Evolutionary conservation across 2,329 filamentous ascomycete genomes (phyloP).

Genomic region (Macrophomina tecta): DNA sequence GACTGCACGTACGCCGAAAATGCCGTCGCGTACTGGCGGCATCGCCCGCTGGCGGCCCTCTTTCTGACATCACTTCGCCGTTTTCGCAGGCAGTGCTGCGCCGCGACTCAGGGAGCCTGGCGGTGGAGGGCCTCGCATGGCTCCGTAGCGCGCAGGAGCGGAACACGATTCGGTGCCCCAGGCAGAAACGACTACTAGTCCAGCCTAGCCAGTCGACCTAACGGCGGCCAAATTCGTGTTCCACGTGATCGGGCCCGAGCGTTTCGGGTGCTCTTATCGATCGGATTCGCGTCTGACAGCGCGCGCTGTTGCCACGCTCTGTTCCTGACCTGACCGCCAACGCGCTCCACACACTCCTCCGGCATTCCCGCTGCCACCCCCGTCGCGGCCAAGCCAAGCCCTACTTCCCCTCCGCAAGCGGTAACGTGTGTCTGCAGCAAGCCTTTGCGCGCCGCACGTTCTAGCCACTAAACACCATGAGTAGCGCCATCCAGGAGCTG

Average conservation of each 20-base stretch:
- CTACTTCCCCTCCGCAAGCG: slow-evolving; percentile 15
- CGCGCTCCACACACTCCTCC: slow-evolving; percentile 17
- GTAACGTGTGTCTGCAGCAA: slow-evolving; percentile 27
- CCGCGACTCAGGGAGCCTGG: slow-evolving; percentile 8
- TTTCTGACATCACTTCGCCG: slow-evolving; percentile 19
- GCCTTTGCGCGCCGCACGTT: slow-evolving; percentile 18
- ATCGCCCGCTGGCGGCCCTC: slow-evolving; percentile 1
- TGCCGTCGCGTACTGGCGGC: not conserved
- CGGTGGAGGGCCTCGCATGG: slow-evolving; percentile 1
- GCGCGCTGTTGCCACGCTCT: slow-evolving; percentile 10
- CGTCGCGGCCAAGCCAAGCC: slow-evolving; percentile 13
- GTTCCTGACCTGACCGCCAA: slow-evolving; percentile 21
- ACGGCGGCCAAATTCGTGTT: not conserved
- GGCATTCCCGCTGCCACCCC: slow-evolving; percentile 11
- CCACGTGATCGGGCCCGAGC: slow-evolving; percentile 2
- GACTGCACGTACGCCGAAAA: slow-evolving; percentile 1
- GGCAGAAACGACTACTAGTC: not conserved
- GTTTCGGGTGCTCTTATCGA: slow-evolving; percentile 18
- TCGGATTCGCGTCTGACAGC: slow-evolving; percentile 17
- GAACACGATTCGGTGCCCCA: not conserved
- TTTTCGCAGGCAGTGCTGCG: not conserved
- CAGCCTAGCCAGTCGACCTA: not conserved
- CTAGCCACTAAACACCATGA: slow-evolving; percentile 29
- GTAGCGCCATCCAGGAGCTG: slow-evolving; percentile 24
- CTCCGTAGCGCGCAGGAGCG: not conserved